Evolutionary conservation across 805 yeast species (phyloP).

Genomic region (Barnettozyma sp.): DNA sequence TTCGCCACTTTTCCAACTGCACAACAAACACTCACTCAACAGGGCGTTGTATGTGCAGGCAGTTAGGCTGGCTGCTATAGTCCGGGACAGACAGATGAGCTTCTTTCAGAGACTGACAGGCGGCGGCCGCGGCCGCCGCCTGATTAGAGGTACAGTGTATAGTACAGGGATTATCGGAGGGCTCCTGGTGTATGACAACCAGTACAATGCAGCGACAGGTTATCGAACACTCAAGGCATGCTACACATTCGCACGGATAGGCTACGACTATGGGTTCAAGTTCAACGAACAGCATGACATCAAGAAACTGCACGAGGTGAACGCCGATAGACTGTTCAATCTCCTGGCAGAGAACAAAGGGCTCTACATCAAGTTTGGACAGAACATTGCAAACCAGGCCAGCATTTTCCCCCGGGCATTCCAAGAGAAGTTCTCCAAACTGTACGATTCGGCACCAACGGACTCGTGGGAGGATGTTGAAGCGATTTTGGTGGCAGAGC

Average conservation of each 20-base stretch:
- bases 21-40: no score
- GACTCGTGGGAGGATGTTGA: slow-evolving; percentile 47
- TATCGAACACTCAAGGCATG: slow-evolving; percentile 48
- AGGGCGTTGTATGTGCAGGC: no score
- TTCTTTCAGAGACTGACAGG: not conserved
- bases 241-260: slow-evolving; percentile 41
- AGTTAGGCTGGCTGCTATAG: no score
- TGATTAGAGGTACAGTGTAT: slow-evolving; percentile 1
- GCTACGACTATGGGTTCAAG: slow-evolving; percentile 52
- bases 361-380: slow-evolving; percentile 70
- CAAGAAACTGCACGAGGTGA: slow-evolving; percentile 51
- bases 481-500: slow-evolving; percentile 30
- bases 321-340: slow-evolving; percentile 44
- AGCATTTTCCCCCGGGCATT: slow-evolving; percentile 57
- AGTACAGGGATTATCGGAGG: slow-evolving; percentile 7
- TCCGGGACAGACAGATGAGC: slow-evolving; percentile 4
- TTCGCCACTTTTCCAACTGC: no score
- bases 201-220: slow-evolving; percentile 41
- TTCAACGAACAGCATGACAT: slow-evolving; percentile 40
- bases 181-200: slow-evolving; percentile 31
- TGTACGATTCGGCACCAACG: slow-evolving; percentile 65
- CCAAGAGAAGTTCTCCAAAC: slow-evolving; percentile 46
- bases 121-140: no score
- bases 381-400: slow-evolving; percentile 73
- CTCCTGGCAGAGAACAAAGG: slow-evolving; percentile 45